phyloP scores from a whole-genome alignment of 2,329 filamentous ascomycete species.

The Aspergillus persii region DNA sequence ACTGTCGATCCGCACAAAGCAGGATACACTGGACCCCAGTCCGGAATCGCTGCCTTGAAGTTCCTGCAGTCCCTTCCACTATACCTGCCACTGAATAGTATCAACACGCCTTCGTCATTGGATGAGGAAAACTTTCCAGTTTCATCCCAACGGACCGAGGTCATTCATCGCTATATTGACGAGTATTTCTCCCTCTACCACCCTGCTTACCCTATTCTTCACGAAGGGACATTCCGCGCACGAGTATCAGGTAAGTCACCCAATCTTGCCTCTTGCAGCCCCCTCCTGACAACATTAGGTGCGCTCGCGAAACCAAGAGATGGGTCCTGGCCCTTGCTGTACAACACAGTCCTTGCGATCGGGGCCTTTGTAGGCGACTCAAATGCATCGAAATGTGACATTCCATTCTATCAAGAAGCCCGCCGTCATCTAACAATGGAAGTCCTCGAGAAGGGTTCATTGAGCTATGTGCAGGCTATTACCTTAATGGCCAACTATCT shows the following conservation, averaged over 20 bases:
- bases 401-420: conserved; percentile 18
- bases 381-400: conserved; percentile 15
- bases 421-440: conserved; percentile 20
- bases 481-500: conserved; percentile 19
- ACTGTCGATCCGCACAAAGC: conserved; percentile 19
- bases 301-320: conserved; percentile 18
- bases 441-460: conserved; percentile 18
- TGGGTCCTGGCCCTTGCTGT: conserved; percentile 18
- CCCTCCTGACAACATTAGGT: conserved; percentile 7
- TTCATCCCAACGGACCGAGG: conserved; percentile 1
- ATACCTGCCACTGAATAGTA: conserved; percentile 16
- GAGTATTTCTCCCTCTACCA: conserved; percentile 20
- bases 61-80: conserved; percentile 19
- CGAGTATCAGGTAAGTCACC: conserved; percentile 13
- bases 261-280: not conserved
- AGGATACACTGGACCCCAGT: conserved; percentile 20
- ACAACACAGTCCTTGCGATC: conserved; percentile 19
- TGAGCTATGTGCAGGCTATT: conserved; percentile 21
- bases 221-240: conserved; percentile 19
- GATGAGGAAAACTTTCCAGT: conserved; percentile 14
- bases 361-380: conserved; percentile 19
- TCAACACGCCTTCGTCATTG: conserved; percentile 15
- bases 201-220: conserved; percentile 18
- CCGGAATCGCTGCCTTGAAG: conserved; percentile 17
- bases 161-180: conserved; percentile 12